Conservation (phyloP, 805 yeast genomes). For the Metschnikowia chrysomelidarum region DNA sequence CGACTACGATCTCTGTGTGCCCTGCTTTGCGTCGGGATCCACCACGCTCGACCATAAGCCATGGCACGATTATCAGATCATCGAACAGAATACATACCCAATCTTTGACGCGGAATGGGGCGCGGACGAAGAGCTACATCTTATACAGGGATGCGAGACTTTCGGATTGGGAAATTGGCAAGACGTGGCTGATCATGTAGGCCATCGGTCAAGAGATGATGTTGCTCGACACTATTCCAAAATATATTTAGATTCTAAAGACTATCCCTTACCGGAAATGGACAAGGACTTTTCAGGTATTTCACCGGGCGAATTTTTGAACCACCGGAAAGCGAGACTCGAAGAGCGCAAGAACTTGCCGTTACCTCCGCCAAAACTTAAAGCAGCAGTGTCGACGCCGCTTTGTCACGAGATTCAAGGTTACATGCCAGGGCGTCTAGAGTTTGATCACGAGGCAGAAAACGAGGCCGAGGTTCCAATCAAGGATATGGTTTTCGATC, state of each 20-base stretch:
- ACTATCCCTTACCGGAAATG: conserved; percentile 89
- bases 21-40: conserved; percentile 87
- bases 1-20: conserved; percentile 97
- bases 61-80: conserved; percentile 85
- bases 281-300: conserved; percentile 61
- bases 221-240: conserved; percentile 79
- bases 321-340: conserved; percentile 63
- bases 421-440: conserved; percentile 97
- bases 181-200: conserved; percentile 95
- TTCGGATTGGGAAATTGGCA: conserved; percentile 97
- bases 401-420: conserved; percentile 97
- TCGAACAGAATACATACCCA: conserved; percentile 94
- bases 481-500: conserved; percentile 93
- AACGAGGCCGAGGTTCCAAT: conserved; percentile 94
- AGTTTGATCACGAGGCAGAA: conserved; percentile 94
- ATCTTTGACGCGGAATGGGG: conserved; percentile 93
- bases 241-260: conserved; percentile 63
- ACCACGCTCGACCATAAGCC: conserved; percentile 87
- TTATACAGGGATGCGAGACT: conserved; percentile 89
- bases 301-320: conserved; percentile 66
- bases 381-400: conserved; percentile 90
- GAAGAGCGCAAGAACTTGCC: conserved; percentile 73
- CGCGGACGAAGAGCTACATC: conserved; percentile 90
- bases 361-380: conserved; percentile 77
- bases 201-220: conserved; percentile 88